These are phyloP conservation scores for Leucogyrophana mollusca DNA, from an alignment of 768 basidiomycete genomes.

Conservation along the genomic window DNA sequence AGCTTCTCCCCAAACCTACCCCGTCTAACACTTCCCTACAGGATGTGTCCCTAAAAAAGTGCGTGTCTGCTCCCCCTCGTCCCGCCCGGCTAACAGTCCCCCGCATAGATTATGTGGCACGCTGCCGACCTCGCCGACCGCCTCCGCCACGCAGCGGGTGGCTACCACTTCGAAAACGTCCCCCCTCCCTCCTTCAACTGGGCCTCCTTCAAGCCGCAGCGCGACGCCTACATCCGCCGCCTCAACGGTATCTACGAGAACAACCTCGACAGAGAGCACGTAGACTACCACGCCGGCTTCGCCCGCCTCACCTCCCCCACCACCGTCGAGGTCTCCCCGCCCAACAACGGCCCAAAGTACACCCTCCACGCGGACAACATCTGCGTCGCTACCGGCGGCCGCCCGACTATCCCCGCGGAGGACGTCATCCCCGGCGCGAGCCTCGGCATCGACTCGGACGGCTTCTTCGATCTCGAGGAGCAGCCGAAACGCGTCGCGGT, in stretches of 20 bases:
- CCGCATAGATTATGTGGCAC: slow-evolving; percentile 91
- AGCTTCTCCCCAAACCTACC: background rate
- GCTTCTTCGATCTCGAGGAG: slow-evolving; percentile 89
- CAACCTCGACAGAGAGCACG: slow-evolving; percentile 84
- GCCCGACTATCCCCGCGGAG: slow-evolving; percentile 77
- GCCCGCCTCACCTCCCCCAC: slow-evolving; percentile 70
- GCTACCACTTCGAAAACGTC: slow-evolving; percentile 69
- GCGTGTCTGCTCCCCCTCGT: slow-evolving; percentile 7
- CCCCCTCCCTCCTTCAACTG: slow-evolving; percentile 75
- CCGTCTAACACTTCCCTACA: slow-evolving; percentile 27
- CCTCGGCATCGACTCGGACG: slow-evolving; percentile 90
- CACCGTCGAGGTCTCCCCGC: slow-evolving; percentile 68
- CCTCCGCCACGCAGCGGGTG: slow-evolving; percentile 68
- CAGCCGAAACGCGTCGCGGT: slow-evolving; percentile 94
- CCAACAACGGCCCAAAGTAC: slow-evolving; percentile 66
- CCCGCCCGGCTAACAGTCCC: background rate
- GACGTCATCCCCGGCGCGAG: slow-evolving; percentile 85
- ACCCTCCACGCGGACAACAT: slow-evolving; percentile 75
- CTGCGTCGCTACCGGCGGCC: slow-evolving; percentile 83
- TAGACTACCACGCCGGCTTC: slow-evolving; percentile 82
- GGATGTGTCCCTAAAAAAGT: slow-evolving; percentile 99
- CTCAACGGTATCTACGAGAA: slow-evolving; percentile 90
- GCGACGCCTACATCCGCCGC: slow-evolving; percentile 90
- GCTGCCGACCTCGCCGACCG: slow-evolving; percentile 89
- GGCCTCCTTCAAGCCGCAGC: slow-evolving; percentile 87